Conservation (phyloP, 106 monocot genomes). For the Dendrobium chrysotoxum region DNA sequence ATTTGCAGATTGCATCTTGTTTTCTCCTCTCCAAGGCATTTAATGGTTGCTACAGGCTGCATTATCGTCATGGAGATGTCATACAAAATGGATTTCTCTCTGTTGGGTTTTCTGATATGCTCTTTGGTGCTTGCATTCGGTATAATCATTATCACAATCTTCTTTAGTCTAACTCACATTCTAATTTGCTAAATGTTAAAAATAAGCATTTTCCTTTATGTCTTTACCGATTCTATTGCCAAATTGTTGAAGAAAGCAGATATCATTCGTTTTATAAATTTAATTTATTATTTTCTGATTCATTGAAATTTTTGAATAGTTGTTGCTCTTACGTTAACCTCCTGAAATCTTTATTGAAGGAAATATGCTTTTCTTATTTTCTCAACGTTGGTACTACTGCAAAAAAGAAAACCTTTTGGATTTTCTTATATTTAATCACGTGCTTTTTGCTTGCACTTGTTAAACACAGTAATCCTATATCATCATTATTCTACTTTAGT, state of each 20-base stretch:
- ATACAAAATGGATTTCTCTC: constrained; percentile 83
- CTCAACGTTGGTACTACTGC: no score
- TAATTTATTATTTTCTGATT: neutral
- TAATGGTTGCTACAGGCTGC: constrained; percentile 70
- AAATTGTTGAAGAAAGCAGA: neutral
- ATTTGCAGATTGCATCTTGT: constrained; percentile 84
- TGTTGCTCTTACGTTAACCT: neutral
- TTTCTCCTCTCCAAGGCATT: constrained; percentile 92
- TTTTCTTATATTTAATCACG: neutral
- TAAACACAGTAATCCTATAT: neutral
- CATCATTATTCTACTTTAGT: neutral
- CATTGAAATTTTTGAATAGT: neutral
- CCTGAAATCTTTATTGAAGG: neutral
- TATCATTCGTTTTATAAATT: neutral
- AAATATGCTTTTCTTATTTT: neutral
- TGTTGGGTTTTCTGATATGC: constrained; percentile 80
- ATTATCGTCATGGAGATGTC: constrained; percentile 76
- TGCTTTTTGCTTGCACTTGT: neutral
- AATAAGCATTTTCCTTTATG: neutral
- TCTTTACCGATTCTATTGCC: neutral
- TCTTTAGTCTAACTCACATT: neutral
- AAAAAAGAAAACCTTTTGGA: neutral
- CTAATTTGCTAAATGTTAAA: neutral
- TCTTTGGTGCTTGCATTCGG: constrained; percentile 60
- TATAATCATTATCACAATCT: constrained; percentile 20